These are phyloP conservation scores for Glonium stellatum DNA, from an alignment of 495 filamentous ascomycete genomes.

Conservation along the genomic window DNA sequence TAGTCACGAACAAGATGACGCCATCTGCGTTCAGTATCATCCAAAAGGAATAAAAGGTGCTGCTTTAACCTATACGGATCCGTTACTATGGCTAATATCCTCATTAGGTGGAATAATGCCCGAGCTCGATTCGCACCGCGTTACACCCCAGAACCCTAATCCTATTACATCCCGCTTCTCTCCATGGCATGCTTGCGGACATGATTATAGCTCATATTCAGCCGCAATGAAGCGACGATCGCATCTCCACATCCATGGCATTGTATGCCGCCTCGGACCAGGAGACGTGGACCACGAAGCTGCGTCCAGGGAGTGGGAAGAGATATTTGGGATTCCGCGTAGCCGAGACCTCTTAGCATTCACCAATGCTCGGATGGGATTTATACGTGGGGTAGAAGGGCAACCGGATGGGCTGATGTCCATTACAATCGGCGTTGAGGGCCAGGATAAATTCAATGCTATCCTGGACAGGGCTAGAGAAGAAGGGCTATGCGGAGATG, in stretches of 20 bases:
- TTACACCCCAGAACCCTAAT: slow-evolving; percentile 17
- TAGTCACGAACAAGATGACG: slow-evolving; percentile 21
- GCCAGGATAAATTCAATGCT: slow-evolving; percentile 21
- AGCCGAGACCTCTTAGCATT: slow-evolving; percentile 31
- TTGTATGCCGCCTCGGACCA: slow-evolving; percentile 22
- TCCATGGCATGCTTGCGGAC: slow-evolving; percentile 31
- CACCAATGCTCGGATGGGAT: slow-evolving; percentile 32
- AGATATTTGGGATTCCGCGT: slow-evolving; percentile 29
- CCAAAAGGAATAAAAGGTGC: slow-evolving; percentile 32
- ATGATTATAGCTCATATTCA: slow-evolving; percentile 22
- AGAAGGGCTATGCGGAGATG: slow-evolving; percentile 21
- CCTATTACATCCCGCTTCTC: slow-evolving; percentile 29
- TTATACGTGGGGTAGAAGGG: slow-evolving; percentile 26
- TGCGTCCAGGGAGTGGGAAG: slow-evolving; percentile 30
- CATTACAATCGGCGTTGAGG: slow-evolving; percentile 29
- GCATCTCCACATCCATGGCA: slow-evolving; percentile 27
- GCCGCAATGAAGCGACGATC: slow-evolving; percentile 22
- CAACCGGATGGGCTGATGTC: slow-evolving; percentile 23
- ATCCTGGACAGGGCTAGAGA: slow-evolving; percentile 26
- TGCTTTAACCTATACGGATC: background rate
- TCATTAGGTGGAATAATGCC: slow-evolving; percentile 29
- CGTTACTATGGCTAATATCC: background rate
- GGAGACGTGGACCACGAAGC: slow-evolving; percentile 26
- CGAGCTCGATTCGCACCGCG: slow-evolving; percentile 30
- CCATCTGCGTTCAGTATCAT: slow-evolving; percentile 29